These are phyloP conservation scores for Pisolithus sp. DNA, from an alignment of 768 basidiomycete genomes.

Conservation along the genomic window DNA sequence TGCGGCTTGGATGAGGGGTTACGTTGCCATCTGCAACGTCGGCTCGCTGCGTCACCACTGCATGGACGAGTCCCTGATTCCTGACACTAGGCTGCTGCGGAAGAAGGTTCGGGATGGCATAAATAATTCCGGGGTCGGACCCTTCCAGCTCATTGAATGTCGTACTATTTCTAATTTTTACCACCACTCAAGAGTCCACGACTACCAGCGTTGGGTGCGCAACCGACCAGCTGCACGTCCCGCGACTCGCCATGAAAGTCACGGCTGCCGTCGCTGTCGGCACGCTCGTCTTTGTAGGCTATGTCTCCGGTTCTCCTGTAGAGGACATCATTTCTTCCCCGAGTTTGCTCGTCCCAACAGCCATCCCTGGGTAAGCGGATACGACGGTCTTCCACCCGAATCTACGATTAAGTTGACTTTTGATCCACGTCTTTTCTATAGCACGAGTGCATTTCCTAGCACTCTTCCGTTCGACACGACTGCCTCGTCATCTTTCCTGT, in stretches of 20 bases:
- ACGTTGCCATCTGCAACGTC: too few species aligned
- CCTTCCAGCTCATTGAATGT: not conserved
- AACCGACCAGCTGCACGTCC: not conserved
- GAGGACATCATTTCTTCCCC: not conserved
- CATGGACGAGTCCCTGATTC: too few species aligned
- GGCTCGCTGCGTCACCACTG: too few species aligned
- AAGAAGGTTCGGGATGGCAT: not conserved
- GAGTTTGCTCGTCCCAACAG: constrained; percentile 7
- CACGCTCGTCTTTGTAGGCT: constrained; percentile 3
- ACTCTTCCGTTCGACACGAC: constrained; percentile 19
- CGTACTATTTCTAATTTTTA: not conserved
- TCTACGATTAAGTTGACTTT: not conserved
- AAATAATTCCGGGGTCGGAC: not conserved
- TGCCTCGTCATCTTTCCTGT: constrained; percentile 11
- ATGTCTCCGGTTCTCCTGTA: constrained; percentile 7
- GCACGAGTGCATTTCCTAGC: constrained; percentile 18
- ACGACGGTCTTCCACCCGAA: not conserved
- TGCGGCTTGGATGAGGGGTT: too few species aligned
- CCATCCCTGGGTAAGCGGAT: constrained; percentile 16
- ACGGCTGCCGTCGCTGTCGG: constrained; percentile 2
- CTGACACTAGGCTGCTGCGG: not conserved
- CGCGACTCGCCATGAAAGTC: constrained; percentile 10
- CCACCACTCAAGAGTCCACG: not conserved
- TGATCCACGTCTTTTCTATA: not conserved
- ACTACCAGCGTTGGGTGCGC: not conserved